Evolutionary conservation across 2,329 filamentous ascomycete species (phyloP).

Genomic region (Fonsecaea nubica): DNA sequence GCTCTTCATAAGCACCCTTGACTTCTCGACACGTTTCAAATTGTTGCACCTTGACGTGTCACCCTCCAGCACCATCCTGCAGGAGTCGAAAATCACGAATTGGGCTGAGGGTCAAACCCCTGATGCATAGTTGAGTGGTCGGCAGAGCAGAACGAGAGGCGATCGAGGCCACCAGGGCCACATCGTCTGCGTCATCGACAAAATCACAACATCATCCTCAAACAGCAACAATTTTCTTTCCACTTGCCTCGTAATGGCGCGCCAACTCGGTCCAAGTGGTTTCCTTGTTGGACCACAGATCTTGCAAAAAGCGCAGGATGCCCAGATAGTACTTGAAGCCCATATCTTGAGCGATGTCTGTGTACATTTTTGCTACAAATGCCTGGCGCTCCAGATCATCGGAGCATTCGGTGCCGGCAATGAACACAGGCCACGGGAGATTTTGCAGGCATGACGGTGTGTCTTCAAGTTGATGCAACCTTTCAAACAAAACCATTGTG

Average conservation of each 20-base stretch:
- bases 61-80: not conserved
- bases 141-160: not conserved
- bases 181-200: not conserved
- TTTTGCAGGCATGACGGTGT: slow-evolving; percentile 39
- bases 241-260: slow-evolving; percentile 25
- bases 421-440: slow-evolving; percentile 42
- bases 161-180: not conserved
- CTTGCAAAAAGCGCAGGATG: slow-evolving; percentile 33
- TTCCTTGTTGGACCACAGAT: slow-evolving; percentile 25
- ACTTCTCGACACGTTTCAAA: not conserved
- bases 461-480: slow-evolving; percentile 34
- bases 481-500: slow-evolving; percentile 29
- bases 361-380: slow-evolving; percentile 31
- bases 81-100: not conserved
- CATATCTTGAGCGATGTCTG: slow-evolving; percentile 30
- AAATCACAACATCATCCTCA: slow-evolving; percentile 17
- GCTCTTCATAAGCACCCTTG: not conserved
- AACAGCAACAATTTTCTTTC: slow-evolving; percentile 33
- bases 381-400: slow-evolving; percentile 23
- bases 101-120: not conserved
- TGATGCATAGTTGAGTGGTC: not conserved
- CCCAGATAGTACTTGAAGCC: slow-evolving; percentile 35
- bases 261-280: slow-evolving; percentile 30
- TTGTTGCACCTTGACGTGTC: not conserved
- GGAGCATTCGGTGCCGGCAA: slow-evolving; percentile 41